A percentile compares a stretch with the other conserved stretches of the same genome.
Evolutionary conservation across 768 basidiomycete species (phyloP).

Genomic region (Collybia sordida): DNA sequence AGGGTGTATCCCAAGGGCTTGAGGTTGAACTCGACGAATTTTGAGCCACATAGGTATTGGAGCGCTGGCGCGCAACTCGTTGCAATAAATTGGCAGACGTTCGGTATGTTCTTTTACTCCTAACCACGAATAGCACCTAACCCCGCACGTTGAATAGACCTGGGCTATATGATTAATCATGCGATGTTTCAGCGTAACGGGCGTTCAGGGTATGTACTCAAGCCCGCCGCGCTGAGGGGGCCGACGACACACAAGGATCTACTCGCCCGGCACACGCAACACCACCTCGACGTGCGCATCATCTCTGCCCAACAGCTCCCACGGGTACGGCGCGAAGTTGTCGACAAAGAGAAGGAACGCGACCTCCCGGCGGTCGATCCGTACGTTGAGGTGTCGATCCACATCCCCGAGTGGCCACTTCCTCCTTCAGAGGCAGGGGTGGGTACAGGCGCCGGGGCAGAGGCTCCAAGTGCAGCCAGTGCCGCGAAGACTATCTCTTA

Average conservation of each 20-base stretch:
- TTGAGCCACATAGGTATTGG: slow-evolving; percentile 89
- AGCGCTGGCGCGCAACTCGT: slow-evolving; percentile 85
- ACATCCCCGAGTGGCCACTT: slow-evolving; percentile 69
- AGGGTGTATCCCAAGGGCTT: slow-evolving; percentile 86
- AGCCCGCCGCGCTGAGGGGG: slow-evolving; percentile 75
- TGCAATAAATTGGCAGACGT: slow-evolving; percentile 97
- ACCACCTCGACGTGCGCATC: slow-evolving; percentile 52
- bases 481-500: slow-evolving; percentile 46
- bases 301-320: slow-evolving; percentile 94
- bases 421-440: slow-evolving; percentile 10
- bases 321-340: slow-evolving; percentile 56
- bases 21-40: slow-evolving; percentile 83
- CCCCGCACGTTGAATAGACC: slow-evolving; percentile 45
- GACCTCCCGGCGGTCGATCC: slow-evolving; percentile 64
- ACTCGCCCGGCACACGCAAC: slow-evolving; percentile 49
- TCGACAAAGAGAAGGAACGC: slow-evolving; percentile 51
- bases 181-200: slow-evolving; percentile 95
- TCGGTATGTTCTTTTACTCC: slow-evolving; percentile 47
- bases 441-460: neutral
- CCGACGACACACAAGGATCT: slow-evolving; percentile 52
- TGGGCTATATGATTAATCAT: slow-evolving; percentile 89
- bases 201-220: slow-evolving; percentile 86
- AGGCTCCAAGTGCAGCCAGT: slow-evolving; percentile 23
- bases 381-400: slow-evolving; percentile 78
- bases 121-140: neutral